phyloP scores from a whole-genome alignment of 2,329 filamentous ascomycete genomes.

The Fusarium armeniacum region DNA sequence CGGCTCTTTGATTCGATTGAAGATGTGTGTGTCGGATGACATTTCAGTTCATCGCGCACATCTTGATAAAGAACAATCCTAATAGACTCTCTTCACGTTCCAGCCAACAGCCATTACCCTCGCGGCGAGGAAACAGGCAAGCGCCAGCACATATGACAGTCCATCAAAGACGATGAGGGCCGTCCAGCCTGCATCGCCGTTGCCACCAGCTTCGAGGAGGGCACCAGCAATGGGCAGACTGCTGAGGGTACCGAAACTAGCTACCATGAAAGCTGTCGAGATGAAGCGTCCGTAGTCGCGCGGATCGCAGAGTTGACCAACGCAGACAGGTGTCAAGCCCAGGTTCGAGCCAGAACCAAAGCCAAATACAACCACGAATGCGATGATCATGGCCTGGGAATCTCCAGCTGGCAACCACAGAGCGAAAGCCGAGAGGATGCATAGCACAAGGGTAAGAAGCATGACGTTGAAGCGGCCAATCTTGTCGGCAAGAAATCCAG shows the following conservation, averaged over 20 bases:
- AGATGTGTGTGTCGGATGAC: conserved; percentile 7
- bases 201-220: conserved; percentile 51
- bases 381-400: conserved; percentile 70
- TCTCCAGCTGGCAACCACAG: conserved; percentile 77
- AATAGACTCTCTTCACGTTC: conserved; percentile 38
- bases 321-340: conserved; percentile 81
- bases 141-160: conserved; percentile 38
- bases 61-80: conserved; percentile 9
- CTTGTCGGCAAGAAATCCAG: conserved; percentile 81
- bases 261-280: conserved; percentile 82
- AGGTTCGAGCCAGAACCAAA: conserved; percentile 86
- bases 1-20: conserved; percentile 1
- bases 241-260: conserved; percentile 75
- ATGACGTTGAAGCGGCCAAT: conserved; percentile 87
- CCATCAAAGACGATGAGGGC: conserved; percentile 59
- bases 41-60: conserved; percentile 23
- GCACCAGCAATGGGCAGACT: conserved; percentile 62
- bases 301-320: conserved; percentile 83
- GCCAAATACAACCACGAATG: conserved; percentile 80
- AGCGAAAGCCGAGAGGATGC: conserved; percentile 69
- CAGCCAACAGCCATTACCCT: conserved; percentile 41
- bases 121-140: conserved; percentile 40
- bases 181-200: conserved; percentile 53
- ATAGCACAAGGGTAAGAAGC: conserved; percentile 73
- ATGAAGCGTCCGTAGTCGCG: conserved; percentile 82